These are phyloP conservation scores for Tubosaeta brunneosetosa DNA, from an alignment of 768 basidiomycete genomes.

Conservation along the genomic window DNA sequence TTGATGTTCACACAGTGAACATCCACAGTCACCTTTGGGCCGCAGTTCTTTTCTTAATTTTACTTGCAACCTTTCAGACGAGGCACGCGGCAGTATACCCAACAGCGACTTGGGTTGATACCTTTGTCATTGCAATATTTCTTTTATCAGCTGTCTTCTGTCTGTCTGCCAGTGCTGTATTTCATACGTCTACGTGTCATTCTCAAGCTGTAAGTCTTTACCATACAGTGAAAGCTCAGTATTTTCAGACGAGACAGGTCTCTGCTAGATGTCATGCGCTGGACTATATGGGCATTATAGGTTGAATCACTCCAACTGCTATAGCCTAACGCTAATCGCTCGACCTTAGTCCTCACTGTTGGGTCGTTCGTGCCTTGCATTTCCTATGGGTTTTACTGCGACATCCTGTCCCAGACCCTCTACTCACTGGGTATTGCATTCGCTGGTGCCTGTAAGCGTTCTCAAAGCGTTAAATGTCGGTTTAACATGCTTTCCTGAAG, in stretches of 20 bases:
- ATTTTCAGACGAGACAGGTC: constrained; percentile 40
- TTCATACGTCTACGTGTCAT: constrained; percentile 71
- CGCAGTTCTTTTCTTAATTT: constrained; percentile 53
- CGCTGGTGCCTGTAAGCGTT: constrained; percentile 55
- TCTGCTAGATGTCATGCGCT: constrained; percentile 56
- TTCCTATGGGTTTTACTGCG: constrained; percentile 76
- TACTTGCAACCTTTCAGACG: constrained; percentile 50
- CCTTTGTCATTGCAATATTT: constrained; percentile 58
- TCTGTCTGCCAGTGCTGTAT: constrained; percentile 64
- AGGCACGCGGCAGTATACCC: constrained; percentile 49
- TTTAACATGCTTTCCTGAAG: constrained; percentile 30
- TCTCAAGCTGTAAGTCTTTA: constrained; percentile 52
- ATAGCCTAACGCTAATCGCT: constrained; percentile 6
- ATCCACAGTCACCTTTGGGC: constrained; percentile 81
- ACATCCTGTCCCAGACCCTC: constrained; percentile 46
- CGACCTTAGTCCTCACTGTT: constrained; percentile 50
- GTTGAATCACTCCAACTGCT: constrained; percentile 30
- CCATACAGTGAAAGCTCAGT: background rate
- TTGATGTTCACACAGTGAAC: constrained; percentile 53
- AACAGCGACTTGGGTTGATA: constrained; percentile 57
- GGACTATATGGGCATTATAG: constrained; percentile 79
- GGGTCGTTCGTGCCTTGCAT: constrained; percentile 77
- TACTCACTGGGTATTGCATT: constrained; percentile 51
- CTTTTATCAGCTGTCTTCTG: constrained; percentile 70
- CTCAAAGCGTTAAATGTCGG: background rate